Percentiles rank a stretch among this genome's conserved stretches.
Evolutionary conservation across 192 early-diverging fungal species (phyloP).

Genomic region (Piromyces sp.): DNA sequence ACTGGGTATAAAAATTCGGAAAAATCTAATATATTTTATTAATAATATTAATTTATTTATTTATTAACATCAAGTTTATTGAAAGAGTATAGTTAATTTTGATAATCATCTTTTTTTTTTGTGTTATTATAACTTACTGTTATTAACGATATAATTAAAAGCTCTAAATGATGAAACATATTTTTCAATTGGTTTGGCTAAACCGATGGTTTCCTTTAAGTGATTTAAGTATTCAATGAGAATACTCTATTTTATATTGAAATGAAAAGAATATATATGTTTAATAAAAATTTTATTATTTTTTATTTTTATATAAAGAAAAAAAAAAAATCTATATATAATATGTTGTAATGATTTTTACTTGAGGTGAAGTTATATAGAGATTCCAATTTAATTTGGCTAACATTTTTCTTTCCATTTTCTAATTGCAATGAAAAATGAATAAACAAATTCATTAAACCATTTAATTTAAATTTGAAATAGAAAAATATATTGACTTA

Average conservation of each 20-base stretch:
- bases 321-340: too few species aligned
- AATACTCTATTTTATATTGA: neutral
- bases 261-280: too few species aligned
- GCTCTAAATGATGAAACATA: neutral
- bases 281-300: too few species aligned
- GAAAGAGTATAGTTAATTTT: too few species aligned
- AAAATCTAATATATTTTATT: neutral
- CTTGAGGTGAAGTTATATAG: neutral
- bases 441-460: too few species aligned
- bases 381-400: neutral
- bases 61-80: too few species aligned
- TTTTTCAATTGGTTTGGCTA: neutral
- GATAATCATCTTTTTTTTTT: too few species aligned
- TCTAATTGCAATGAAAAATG: neutral
- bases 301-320: too few species aligned
- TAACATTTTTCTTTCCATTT: neutral
- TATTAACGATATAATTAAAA: neutral
- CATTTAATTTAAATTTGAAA: too few species aligned
- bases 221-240: neutral
- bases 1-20: neutral
- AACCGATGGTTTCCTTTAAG: neutral
- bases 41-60: too few species aligned
- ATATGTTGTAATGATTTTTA: too few species aligned
- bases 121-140: neutral
- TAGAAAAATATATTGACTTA: too few species aligned